These are phyloP conservation scores for Cyberlindnera amylophila DNA, from an alignment of 805 yeast species.

Conservation along the genomic window DNA sequence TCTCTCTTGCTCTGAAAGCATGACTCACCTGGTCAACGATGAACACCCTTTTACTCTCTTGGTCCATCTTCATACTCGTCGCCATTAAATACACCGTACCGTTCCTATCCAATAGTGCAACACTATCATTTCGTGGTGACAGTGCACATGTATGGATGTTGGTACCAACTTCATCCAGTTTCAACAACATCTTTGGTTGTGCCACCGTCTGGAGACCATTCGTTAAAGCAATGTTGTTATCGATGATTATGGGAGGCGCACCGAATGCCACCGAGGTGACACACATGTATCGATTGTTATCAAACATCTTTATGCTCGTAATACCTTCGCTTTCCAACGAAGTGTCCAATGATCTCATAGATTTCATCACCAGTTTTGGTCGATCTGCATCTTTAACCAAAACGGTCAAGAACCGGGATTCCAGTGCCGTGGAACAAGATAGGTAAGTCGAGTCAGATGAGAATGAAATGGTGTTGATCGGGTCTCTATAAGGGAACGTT, in stretches of 20 bases:
- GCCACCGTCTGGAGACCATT: slow-evolving; percentile 42
- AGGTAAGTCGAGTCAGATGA: slow-evolving; percentile 68
- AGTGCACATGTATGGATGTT: slow-evolving; percentile 68
- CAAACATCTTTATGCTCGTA: slow-evolving; percentile 73
- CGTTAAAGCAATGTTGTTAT: slow-evolving; percentile 51
- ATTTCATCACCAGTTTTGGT: slow-evolving; percentile 67
- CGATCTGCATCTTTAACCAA: slow-evolving; percentile 58
- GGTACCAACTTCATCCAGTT: slow-evolving; percentile 78
- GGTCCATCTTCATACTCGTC: slow-evolving; percentile 51
- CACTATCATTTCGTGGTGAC: slow-evolving; percentile 83
- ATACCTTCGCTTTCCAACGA: slow-evolving; percentile 84
- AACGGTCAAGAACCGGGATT: slow-evolving; percentile 74
- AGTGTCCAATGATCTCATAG: slow-evolving; percentile 57
- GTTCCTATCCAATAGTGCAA: slow-evolving; percentile 74
- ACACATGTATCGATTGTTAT: slow-evolving; percentile 55
- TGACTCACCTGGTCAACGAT: slow-evolving; percentile 74
- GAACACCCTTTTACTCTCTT: slow-evolving; percentile 45
- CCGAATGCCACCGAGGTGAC: slow-evolving; percentile 59
- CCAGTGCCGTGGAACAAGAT: slow-evolving; percentile 64
- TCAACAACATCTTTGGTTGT: slow-evolving; percentile 56
- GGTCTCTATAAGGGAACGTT: slow-evolving; percentile 83
- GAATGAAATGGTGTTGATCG: slow-evolving; percentile 69
- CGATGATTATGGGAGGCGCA: slow-evolving; percentile 64
- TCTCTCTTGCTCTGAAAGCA: slow-evolving; percentile 66
- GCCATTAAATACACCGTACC: slow-evolving; percentile 72